Conservation (phyloP, 257 asterid species). For the Penstemon barbatus region DNA sequence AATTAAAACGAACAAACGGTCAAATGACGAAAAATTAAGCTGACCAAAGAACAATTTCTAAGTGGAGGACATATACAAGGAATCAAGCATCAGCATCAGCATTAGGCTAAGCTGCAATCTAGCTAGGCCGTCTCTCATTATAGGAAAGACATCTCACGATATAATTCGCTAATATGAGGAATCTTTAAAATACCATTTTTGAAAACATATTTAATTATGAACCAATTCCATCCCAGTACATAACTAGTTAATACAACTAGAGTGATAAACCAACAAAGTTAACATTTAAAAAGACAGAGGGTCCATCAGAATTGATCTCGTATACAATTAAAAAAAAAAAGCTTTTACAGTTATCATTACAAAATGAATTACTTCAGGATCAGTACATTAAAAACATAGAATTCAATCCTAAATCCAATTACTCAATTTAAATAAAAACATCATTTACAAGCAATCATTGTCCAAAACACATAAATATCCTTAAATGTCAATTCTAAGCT, state of each 20-base stretch:
- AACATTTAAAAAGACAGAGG: neutral
- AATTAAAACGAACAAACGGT: neutral
- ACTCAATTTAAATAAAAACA: constrained; percentile 9
- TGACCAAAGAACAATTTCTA: neutral
- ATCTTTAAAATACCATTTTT: constrained; percentile 12
- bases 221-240: constrained; percentile 1
- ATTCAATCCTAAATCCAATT: constrained; percentile 15
- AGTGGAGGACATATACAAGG: too few species aligned
- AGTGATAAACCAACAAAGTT: constrained; percentile 27
- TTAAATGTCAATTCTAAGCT: neutral
- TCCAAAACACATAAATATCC: neutral
- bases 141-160: neutral
- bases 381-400: constrained; percentile 14
- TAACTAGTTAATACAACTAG: constrained; percentile 17
- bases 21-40: constrained; percentile 5
- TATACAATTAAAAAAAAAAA: neutral
- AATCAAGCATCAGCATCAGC: neutral
- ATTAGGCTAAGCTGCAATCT: neutral
- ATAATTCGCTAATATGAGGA: neutral
- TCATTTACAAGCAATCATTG: constrained; percentile 18
- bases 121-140: neutral
- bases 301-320: neutral
- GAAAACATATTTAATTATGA: neutral
- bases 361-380: neutral
- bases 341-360: too few species aligned